Evolutionary conservation across 257 asterid species (phyloP).

Genomic region (Handroanthus guayacan): DNA sequence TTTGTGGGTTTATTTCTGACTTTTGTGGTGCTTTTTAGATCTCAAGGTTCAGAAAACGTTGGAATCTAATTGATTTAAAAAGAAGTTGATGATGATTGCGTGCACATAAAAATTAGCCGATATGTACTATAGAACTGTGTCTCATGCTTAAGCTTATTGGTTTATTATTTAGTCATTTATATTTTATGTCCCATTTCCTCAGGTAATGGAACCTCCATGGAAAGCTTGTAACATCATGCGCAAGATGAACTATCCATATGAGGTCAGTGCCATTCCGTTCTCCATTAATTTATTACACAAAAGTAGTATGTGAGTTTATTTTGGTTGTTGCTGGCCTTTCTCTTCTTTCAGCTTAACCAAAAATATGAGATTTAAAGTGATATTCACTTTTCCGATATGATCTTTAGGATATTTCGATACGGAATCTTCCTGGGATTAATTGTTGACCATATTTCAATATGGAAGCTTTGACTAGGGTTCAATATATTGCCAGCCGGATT

Average conservation of each 20-base stretch:
- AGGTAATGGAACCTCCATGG: conserved; percentile 99
- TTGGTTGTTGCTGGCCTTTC: conserved; percentile 14
- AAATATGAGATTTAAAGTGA: not conserved
- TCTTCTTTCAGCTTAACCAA: not conserved
- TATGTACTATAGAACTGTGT: not conserved
- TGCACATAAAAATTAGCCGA: not conserved
- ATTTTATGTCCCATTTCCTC: conserved; percentile 38
- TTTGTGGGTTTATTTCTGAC: conserved; percentile 18
- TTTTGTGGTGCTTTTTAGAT: conserved; percentile 31
- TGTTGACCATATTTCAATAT: conserved; percentile 9
- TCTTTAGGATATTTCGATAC: too few species aligned
- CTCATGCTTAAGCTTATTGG: conserved; percentile 27
- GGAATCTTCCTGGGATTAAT: not conserved
- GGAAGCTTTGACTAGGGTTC: conserved; percentile 27
- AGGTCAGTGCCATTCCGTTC: conserved; percentile 61
- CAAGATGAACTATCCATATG: conserved; percentile 96
- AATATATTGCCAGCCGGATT: conserved; percentile 6
- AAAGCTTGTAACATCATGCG: conserved; percentile 82
- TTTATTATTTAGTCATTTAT: conserved; percentile 13
- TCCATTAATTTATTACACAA: conserved; percentile 25
- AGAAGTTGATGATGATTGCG: not conserved
- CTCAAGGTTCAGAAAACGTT: conserved; percentile 14
- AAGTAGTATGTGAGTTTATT: conserved; percentile 4
- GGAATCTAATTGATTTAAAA: not conserved
- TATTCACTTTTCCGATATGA: too few species aligned